These are phyloP conservation scores for Mesotaenium endlicherianum DNA, from an alignment of 139 green algal genomes.

Conservation along the genomic window DNA sequence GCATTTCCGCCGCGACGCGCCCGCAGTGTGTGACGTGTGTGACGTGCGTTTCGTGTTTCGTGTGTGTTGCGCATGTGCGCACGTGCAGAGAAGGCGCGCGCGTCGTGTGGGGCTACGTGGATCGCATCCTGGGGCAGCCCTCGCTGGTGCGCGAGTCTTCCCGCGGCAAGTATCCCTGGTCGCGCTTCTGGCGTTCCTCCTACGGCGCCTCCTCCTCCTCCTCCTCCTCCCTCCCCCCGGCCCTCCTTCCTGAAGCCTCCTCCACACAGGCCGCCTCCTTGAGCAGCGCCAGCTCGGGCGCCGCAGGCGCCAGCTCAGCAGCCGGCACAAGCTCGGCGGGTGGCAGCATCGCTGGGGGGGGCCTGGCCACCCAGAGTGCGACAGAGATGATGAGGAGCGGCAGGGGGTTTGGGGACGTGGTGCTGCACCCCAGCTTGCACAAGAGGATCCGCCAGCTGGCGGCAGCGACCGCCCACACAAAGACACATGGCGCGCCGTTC, in stretches of 20 bases:
- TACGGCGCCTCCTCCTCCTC: neutral
- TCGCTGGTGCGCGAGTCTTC: conserved; percentile 71
- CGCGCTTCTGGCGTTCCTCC: neutral
- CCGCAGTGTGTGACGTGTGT: no score
- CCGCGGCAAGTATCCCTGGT: conserved; percentile 44
- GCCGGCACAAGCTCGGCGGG: no score
- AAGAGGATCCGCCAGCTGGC: conserved; percentile 83
- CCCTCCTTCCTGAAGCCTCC: neutral
- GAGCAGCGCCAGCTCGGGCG: neutral
- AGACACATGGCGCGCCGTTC: conserved; percentile 88
- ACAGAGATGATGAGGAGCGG: conserved; percentile 14
- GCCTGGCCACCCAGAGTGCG: neutral
- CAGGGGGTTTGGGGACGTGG: conserved; percentile 75
- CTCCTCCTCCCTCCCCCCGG: neutral
- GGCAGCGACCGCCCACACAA: conserved; percentile 85
- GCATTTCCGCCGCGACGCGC: no score
- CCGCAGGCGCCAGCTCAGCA: neutral
- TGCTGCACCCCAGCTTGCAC: conserved; percentile 77
- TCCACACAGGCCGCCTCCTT: neutral
- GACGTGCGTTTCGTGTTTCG: no score
- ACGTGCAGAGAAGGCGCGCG: conserved; percentile 15
- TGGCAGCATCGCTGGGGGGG: neutral
- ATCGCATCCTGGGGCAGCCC: conserved; percentile 55
- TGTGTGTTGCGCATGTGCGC: no score
- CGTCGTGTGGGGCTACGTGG: conserved; percentile 52